Conservation (phyloP, 2,329 filamentous ascomycete genomes). For the Aspergillus melleus region DNA sequence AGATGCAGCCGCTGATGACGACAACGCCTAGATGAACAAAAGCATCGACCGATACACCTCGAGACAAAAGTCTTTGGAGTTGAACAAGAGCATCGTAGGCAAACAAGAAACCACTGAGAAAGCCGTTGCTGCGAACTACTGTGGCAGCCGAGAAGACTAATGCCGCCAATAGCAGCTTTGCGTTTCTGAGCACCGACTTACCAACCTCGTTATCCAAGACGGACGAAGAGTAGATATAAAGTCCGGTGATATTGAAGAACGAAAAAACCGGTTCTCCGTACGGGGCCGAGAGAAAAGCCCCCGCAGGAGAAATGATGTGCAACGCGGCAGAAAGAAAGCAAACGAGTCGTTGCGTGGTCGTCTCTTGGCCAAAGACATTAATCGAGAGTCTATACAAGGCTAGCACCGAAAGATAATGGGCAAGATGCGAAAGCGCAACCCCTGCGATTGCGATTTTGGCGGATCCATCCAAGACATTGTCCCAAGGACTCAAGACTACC, state of each 20-base stretch:
- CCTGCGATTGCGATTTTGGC: slow-evolving; percentile 52
- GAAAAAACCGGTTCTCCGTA: slow-evolving; percentile 82
- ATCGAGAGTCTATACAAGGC: slow-evolving; percentile 67
- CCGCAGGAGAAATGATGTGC: slow-evolving; percentile 83
- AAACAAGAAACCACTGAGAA: slow-evolving; percentile 78
- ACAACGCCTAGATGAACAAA: slow-evolving; percentile 59
- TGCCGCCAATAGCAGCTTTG: slow-evolving; percentile 62
- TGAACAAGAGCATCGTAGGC: slow-evolving; percentile 58
- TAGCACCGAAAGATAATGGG: slow-evolving; percentile 74
- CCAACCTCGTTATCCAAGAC: slow-evolving; percentile 33
- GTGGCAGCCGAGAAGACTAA: slow-evolving; percentile 70
- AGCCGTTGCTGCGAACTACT: slow-evolving; percentile 78
- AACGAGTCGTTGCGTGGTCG: slow-evolving; percentile 28
- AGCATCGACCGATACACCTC: slow-evolving; percentile 36
- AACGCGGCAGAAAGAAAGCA: slow-evolving; percentile 67
- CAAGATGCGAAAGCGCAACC: slow-evolving; percentile 67
- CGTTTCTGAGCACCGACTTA: slow-evolving; percentile 38
- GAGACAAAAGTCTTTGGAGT: slow-evolving; percentile 44
- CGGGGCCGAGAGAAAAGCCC: slow-evolving; percentile 83
- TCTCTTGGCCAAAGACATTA: slow-evolving; percentile 51
- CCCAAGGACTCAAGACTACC: slow-evolving; percentile 25
- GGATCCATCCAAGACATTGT: slow-evolving; percentile 19
- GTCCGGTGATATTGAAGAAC: slow-evolving; percentile 72
- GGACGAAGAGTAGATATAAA: slow-evolving; percentile 63
- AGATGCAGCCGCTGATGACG: slow-evolving; percentile 64